Base-by-base conservation (phyloP, 2,329 filamentous ascomycete species). In the Ceratocystis destructans region DNA sequence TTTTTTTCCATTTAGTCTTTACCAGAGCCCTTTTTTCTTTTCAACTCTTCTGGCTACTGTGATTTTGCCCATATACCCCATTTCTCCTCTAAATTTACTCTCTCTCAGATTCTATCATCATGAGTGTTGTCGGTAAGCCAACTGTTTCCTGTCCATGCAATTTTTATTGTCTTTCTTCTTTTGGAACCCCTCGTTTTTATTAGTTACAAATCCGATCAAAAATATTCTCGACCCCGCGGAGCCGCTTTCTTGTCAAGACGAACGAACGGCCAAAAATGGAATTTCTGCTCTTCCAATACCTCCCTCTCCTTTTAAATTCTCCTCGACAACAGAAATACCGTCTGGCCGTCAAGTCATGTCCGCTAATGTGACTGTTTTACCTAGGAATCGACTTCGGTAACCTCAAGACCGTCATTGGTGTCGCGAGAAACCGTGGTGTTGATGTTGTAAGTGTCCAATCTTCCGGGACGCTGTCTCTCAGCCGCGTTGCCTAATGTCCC, bases 391-490 rank as follows among this genome's bases (percentile, higher is more conserved):
- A 97, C 84, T 87, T 97, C 80, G 93, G 93, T 81, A 90, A 90
- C 72, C 86, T 96, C 77, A 96, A 95, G 84, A 96, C 93, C 76
- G 92, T 96, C 75, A 89, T 97, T 79, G 93, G 93, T 76, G 93
- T 97, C 78, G 94, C 94, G 76, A 87, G 94, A 77, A 97, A 97
- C 79, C 92, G 95, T 77, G 94, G 94, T 80, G 94, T 99, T 77
- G 94, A 99, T 82, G 94, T 99, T 77, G 91, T 96, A 84, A 76
- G 91, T 94, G 75, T 71, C 70, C 70, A 65, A 64, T 62, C 55
- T 8, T 37, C 62, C 20, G 25, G 53, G 37, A 41, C 10, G 59
- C 62, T 33, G 22, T 25, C n/a, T 17, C 8, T 55, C 41, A 4
- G 10, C 3, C n/a, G 10, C 41, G 31, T 61, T 46, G 8, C 15